Conservation (phyloP, 1,284 basidiomycete genomes). For the Neonothopanus nambi region DNA sequence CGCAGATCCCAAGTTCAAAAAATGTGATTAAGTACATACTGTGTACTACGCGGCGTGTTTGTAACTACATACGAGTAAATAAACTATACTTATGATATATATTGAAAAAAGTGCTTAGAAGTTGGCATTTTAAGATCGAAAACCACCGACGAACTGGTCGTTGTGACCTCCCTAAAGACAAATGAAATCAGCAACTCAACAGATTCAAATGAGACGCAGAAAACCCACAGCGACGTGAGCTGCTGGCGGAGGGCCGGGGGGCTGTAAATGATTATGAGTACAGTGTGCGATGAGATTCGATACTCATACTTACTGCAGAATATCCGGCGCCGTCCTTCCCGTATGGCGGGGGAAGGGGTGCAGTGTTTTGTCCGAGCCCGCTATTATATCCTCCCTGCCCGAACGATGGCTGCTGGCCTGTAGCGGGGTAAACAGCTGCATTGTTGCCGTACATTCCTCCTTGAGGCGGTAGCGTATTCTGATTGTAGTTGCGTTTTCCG, state of each 20-base stretch:
- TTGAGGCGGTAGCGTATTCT: neutral
- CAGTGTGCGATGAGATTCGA: neutral
- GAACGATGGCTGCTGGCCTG: neutral
- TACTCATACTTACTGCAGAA: constrained; percentile 4
- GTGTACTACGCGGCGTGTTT: too few relatives aligned
- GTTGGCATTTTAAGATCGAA: constrained; percentile 2
- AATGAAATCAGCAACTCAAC: neutral
- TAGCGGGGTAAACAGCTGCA: neutral
- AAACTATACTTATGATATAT: neutral
- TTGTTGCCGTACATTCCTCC: neutral
- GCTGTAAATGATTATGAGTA: neutral
- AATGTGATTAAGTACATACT: too few relatives aligned
- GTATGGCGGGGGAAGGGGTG: constrained; percentile 4
- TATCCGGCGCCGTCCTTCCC: constrained; percentile 5
- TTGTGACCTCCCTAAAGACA: constrained; percentile 1
- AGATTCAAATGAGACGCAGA: neutral
- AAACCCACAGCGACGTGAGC: constrained; percentile 11
- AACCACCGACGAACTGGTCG: constrained; percentile 13
- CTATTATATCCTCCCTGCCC: neutral
- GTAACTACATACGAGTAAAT: too few relatives aligned
- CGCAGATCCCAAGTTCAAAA: too few relatives aligned
- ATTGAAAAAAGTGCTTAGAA: too few relatives aligned
- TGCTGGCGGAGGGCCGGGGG: constrained; percentile 13
- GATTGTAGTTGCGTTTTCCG: constrained; percentile 1
- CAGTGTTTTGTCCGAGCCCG: neutral